Evolutionary conservation across 2,329 filamentous ascomycete genomes (phyloP), one percentile per base, ranked within the genome.

Genomic region (Neonectria neomacrospora): DNA sequence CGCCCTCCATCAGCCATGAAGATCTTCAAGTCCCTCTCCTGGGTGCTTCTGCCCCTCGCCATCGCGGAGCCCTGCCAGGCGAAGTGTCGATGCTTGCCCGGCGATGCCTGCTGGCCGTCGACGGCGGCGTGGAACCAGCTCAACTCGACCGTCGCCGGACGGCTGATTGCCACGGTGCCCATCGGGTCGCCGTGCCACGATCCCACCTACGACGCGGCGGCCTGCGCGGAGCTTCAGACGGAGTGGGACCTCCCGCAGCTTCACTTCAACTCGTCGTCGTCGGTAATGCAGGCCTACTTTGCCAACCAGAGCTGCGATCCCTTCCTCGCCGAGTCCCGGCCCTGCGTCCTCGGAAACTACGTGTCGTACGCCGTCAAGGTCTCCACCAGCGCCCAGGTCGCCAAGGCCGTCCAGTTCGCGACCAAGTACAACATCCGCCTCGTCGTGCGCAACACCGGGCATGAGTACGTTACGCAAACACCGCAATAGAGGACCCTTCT

Each of bases 41-140:
- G 42, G 58, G 61, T 63, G 34, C 30, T 68, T 39, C 20, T 71
- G 50, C 56, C 70, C 54, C 34, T 72, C 22, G 58, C 60, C 32
- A n/a, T 58, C 22, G 41, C 61, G 28, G 51, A 55, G 34, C 45
- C 45, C 28, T 57, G 58, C 55, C 28, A 34, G 50, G 66, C 30
- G 47, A 70, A 66, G 37, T 86, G 84, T 72, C 79, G 80, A 18
- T 85, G 80, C 73, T 80, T 83, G 34, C 85, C 86, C 1, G 80
- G 80, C 16, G 84, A 88, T 54, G 32, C 69, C 0, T 84, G 81
- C 70, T 89, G 86, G 86, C 86, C 86, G 0, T 76, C 77, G 0
- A 26, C 62, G 2, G 53, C 66, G 6, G 70, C 74, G n/a, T 88
- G 86, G 86, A 66, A 73, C 8, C 55, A 68, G 3, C 80, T 89